A percentile compares a stretch with the other conserved stretches of the same genome.
These are phyloP conservation scores for Wakefieldia striispora DNA, from an alignment of 768 basidiomycete species.

Conservation along the genomic window DNA sequence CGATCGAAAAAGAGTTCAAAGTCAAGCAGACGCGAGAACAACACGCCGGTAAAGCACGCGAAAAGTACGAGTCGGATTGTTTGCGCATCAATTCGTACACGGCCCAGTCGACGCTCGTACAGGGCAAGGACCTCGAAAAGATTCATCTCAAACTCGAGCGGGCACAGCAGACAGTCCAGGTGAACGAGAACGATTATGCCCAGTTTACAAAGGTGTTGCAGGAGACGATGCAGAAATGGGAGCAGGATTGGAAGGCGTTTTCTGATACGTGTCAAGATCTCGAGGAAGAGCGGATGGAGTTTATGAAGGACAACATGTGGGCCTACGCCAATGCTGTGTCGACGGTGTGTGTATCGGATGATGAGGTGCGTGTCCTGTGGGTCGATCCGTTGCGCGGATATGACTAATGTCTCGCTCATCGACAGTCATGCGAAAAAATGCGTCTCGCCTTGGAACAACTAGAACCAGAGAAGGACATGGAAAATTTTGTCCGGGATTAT, in stretches of 20 bases:
- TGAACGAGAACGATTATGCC: slow-evolving; percentile 91
- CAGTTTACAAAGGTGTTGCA: slow-evolving; percentile 78
- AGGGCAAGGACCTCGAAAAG: slow-evolving; percentile 93
- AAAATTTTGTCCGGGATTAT: slow-evolving; percentile 83
- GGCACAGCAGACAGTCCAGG: slow-evolving; percentile 83
- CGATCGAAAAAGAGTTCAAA: slow-evolving; percentile 90
- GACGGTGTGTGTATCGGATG: slow-evolving; percentile 91
- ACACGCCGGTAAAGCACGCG: slow-evolving; percentile 84
- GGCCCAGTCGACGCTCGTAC: slow-evolving; percentile 85
- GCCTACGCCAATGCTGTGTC: slow-evolving; percentile 95
- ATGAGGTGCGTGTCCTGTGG: slow-evolving; percentile 66
- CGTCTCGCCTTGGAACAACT: slow-evolving; percentile 85
- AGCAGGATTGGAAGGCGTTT: slow-evolving; percentile 90
- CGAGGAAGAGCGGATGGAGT: slow-evolving; percentile 92
- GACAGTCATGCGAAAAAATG: slow-evolving; percentile 87
- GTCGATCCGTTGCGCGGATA: not conserved
- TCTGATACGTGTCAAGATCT: slow-evolving; percentile 95
- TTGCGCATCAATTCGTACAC: slow-evolving; percentile 92
- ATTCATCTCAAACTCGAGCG: slow-evolving; percentile 83
- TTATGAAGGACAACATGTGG: slow-evolving; percentile 96
- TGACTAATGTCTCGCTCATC: not conserved
- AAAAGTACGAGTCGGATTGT: slow-evolving; percentile 93
- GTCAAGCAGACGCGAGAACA: slow-evolving; percentile 82
- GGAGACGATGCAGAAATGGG: slow-evolving; percentile 85
- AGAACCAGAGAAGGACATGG: slow-evolving; percentile 85